phyloP scores from a whole-genome alignment of 2,329 filamentous ascomycete genomes.

The Ophiostoma tasmaniense region DNA sequence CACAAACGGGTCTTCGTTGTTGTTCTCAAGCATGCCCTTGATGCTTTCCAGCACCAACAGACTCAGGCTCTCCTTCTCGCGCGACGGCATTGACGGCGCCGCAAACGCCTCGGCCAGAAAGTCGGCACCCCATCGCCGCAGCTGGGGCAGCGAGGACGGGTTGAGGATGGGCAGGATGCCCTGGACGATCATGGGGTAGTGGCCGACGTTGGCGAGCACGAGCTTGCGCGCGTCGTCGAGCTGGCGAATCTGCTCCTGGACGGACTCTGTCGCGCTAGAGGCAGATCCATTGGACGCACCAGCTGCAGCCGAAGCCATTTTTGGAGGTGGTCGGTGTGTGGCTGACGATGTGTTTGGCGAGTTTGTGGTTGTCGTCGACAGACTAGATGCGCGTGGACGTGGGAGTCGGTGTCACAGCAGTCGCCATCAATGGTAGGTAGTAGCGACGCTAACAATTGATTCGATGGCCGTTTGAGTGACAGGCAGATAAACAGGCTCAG shows the following conservation, averaged over 20 bases:
- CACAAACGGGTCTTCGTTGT: slow-evolving; percentile 69
- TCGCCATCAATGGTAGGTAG: neutral
- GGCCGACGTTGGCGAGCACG: slow-evolving; percentile 74
- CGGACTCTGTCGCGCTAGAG: slow-evolving; percentile 29
- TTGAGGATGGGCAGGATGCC: slow-evolving; percentile 89
- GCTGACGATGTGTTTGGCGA: too few species aligned
- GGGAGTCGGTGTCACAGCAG: neutral
- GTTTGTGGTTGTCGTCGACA: neutral
- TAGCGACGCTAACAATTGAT: neutral
- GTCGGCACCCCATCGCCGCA: slow-evolving; percentile 91
- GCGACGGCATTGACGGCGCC: slow-evolving; percentile 68
- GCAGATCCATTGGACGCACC: neutral
- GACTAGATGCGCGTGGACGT: neutral
- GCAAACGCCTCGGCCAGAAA: slow-evolving; percentile 95
- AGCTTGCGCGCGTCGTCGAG: slow-evolving; percentile 85
- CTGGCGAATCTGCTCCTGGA: slow-evolving; percentile 73
- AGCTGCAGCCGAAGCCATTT: slow-evolving; percentile 11
- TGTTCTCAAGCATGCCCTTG: slow-evolving; percentile 58
- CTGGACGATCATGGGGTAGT: slow-evolving; percentile 86
- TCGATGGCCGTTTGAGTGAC: neutral
- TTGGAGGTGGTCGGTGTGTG: neutral
- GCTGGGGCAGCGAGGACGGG: slow-evolving; percentile 62
- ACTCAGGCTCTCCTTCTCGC: slow-evolving; percentile 73
- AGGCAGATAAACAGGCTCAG: neutral
- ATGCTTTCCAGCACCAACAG: slow-evolving; percentile 71